phyloP scores from a whole-genome alignment of 1,284 basidiomycete species.

The Sanguinoderma infundibulare region DNA sequence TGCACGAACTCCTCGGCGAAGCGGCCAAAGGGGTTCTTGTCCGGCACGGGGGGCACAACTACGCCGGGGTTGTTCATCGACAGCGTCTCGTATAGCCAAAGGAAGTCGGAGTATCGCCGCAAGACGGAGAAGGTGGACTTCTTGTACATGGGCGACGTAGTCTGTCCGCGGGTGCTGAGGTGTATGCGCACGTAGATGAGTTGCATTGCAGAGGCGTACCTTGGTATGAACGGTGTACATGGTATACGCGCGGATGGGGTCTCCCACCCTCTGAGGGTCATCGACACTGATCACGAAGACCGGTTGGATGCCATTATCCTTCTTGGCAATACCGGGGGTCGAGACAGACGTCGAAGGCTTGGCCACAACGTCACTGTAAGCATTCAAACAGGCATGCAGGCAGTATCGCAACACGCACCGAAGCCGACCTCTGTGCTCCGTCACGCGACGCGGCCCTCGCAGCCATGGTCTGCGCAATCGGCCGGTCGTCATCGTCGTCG shows the following conservation, averaged over 20 bases:
- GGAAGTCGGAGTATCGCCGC: conserved; percentile 94
- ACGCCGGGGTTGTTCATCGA: conserved; percentile 95
- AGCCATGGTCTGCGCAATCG: conserved; percentile 59
- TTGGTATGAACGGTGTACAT: conserved; percentile 94
- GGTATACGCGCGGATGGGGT: conserved; percentile 89
- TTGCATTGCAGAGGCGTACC: conserved; percentile 45
- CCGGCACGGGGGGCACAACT: conserved; percentile 95
- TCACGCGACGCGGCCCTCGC: conserved; percentile 33
- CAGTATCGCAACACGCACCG: conserved; percentile 24
- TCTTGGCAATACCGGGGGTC: conserved; percentile 10
- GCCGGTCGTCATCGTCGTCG: conserved; percentile 76
- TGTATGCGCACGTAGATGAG: background rate
- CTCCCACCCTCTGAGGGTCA: conserved; percentile 93
- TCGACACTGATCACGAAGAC: conserved; percentile 85
- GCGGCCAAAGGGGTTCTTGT: conserved; percentile 91
- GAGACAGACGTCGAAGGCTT: conserved; percentile 22
- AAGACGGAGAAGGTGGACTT: conserved; percentile 90
- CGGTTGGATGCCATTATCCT: conserved; percentile 55
- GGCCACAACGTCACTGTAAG: conserved; percentile 2
- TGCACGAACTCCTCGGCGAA: conserved; percentile 91
- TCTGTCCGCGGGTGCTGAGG: conserved; percentile 46
- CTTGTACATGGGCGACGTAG: conserved; percentile 81
- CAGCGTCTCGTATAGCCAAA: conserved; percentile 95
- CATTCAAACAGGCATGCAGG: background rate
- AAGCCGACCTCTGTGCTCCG: conserved; percentile 37